Percentiles rank a stretch among this genome's conserved stretches.
These are phyloP conservation scores for Mikania micrantha DNA, from an alignment of 129 eudicot species.

Conservation along the genomic window DNA sequence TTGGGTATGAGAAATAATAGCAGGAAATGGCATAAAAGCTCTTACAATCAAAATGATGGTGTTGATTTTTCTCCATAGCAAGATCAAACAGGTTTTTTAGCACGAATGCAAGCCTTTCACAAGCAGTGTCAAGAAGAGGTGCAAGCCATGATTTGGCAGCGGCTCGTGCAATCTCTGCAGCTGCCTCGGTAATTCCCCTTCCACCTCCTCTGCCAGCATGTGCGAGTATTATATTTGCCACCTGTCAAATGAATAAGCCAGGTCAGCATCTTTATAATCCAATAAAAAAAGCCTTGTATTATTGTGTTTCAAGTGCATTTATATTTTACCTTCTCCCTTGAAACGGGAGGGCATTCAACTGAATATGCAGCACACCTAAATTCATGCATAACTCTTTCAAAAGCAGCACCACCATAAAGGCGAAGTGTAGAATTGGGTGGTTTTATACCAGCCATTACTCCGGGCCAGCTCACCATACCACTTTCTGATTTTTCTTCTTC, in stretches of 20 bases:
- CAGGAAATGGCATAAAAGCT: background rate
- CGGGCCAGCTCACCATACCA: constrained; percentile 89
- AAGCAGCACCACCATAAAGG: constrained; percentile 98
- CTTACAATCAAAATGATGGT: constrained; percentile 56
- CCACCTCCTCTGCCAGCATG: constrained; percentile 94
- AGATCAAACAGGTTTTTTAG: constrained; percentile 67
- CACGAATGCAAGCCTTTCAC: constrained; percentile 91
- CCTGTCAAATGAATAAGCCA: constrained; percentile 34
- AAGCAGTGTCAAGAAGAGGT: constrained; percentile 89
- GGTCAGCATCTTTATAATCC: constrained; percentile 2
- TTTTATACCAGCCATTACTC: constrained; percentile 56
- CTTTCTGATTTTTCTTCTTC: constrained; percentile 81
- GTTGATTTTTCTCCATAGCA: constrained; percentile 70
- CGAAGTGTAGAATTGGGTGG: constrained; percentile 91
- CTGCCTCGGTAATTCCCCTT: constrained; percentile 78
- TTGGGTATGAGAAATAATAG: constrained; percentile 3
- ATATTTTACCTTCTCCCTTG: constrained; percentile 73
- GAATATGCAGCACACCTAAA: constrained; percentile 94
- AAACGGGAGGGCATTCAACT: constrained; percentile 83
- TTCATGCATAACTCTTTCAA: constrained; percentile 94
- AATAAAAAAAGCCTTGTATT: background rate
- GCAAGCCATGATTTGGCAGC: constrained; percentile 94
- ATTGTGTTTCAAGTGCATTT: background rate
- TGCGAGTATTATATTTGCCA: constrained; percentile 93
- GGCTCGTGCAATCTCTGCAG: constrained; percentile 97